Base-by-base conservation (phyloP, 2,329 filamentous ascomycete genomes). In the Fusarium sarcochroum region DNA sequence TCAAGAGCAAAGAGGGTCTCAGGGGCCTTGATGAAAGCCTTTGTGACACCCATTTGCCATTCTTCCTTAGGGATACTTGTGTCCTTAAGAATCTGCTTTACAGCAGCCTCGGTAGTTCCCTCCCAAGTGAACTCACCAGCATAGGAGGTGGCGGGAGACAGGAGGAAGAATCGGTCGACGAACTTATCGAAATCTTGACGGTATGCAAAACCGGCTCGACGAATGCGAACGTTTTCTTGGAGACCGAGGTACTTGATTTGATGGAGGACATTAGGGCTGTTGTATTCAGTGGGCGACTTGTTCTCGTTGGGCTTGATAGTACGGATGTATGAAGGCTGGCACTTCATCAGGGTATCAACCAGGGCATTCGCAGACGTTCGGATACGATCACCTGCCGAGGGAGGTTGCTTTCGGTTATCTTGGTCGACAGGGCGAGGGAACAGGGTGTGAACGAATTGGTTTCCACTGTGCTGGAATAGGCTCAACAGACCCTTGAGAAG, bases 221-320 rank as follows among this genome's bases (percentile, higher is more conserved):
- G 91, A 79, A 99, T 99, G 45, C 96, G 92, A 40, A 99, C 96
- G 86, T 99, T 99, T 81, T 99, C 96, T 79, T 98, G 95, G n/a
- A 99, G 85, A 89, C 96, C 96, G 15, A 99, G 91, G 75, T 99
- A 99, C 78, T 99, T 98, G 86, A 98, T 93, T 79, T 99, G 96
- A 85, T 99, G 96, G 74, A 98, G 86, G 20, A 99, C 96, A 73
- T 98, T 98, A 30, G 90, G 89, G 20, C 88, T 87, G 73, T 97
- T 98, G 80, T 97, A 99, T 77, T 99, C 96, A 13, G 89, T 90
- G 0, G 94, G 91, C 4, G 94, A 97, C 80, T 98, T 99, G 84
- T 98, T 98, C 81, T 99, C 96, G 83, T 99, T 99, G 3, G 96
- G 96, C 81, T 99, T 99, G 83, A 99, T 98, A 1, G 96, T 99